These are phyloP conservation scores for Panaeolus cyanescens DNA, from an alignment of 768 basidiomycete genomes.

Conservation along the genomic window DNA sequence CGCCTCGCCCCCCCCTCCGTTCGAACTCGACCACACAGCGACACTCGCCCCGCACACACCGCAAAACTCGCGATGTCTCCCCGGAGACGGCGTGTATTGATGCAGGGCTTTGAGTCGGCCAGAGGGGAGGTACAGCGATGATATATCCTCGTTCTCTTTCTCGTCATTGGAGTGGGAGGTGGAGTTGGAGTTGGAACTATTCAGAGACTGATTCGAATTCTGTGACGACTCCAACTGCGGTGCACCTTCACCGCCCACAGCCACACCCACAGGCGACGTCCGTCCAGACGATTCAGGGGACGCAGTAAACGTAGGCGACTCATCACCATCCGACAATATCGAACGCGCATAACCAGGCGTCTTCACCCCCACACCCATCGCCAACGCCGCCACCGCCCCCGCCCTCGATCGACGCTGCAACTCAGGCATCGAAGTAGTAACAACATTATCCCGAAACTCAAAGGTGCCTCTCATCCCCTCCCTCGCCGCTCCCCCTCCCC, in stretches of 20 bases:
- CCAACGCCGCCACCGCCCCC: neutral
- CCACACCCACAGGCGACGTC: neutral
- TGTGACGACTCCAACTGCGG: no score
- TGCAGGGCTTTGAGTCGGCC: slow-evolving; percentile 20
- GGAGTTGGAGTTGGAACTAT: no score
- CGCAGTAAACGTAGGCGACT: neutral
- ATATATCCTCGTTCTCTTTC: neutral
- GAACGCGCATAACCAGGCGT: neutral
- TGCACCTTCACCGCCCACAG: no score
- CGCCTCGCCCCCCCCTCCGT: no score
- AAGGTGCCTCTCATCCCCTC: no score
- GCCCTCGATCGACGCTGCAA: no score
- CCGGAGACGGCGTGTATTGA: slow-evolving; percentile 25
- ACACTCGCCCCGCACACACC: slow-evolving; percentile 30
- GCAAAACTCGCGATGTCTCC: slow-evolving; percentile 28
- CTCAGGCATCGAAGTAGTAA: no score
- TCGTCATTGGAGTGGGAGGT: no score
- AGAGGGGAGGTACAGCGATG: neutral
- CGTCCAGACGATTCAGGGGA: neutral
- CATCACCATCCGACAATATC: neutral
- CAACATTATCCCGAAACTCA: no score
- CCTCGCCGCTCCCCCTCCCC: no score
- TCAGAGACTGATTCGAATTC: neutral
- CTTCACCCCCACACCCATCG: neutral
- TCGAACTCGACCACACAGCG: slow-evolving; percentile 28